Percentiles rank a stretch among this genome's conserved stretches.
These are phyloP conservation scores for Tetrapisispora namnaoensis DNA, from an alignment of 805 yeast species.

Conservation along the genomic window DNA sequence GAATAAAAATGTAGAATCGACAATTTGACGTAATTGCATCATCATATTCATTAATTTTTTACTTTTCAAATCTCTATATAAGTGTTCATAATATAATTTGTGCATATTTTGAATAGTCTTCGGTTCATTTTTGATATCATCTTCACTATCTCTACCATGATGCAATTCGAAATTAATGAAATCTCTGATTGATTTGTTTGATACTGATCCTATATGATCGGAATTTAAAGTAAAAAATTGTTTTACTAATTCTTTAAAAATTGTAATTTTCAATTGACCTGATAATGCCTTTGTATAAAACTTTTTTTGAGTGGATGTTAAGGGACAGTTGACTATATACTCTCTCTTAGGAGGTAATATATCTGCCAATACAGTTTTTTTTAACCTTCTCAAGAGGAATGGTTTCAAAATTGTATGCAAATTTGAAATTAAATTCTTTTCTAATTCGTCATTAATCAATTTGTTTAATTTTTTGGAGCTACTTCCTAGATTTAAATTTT, in stretches of 20 bases:
- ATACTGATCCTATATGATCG: slow-evolving; percentile 22
- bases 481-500: slow-evolving; percentile 37
- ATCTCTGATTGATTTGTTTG: slow-evolving; percentile 31
- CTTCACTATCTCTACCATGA: slow-evolving; percentile 2
- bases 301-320: slow-evolving; percentile 54
- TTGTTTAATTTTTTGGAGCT: slow-evolving; percentile 26
- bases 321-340: slow-evolving; percentile 64
- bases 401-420: slow-evolving; percentile 86
- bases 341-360: slow-evolving; percentile 84
- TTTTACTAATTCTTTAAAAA: slow-evolving; percentile 39
- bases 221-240: slow-evolving; percentile 42
- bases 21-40: slow-evolving; percentile 78
- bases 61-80: slow-evolving; percentile 35
- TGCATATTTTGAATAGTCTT: slow-evolving; percentile 19
- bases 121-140: slow-evolving; percentile 4
- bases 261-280: slow-evolving; percentile 35
- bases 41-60: slow-evolving; percentile 55
- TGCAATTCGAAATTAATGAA: slow-evolving; percentile 34
- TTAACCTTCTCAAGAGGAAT: slow-evolving; percentile 72
- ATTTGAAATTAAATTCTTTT: slow-evolving; percentile 57
- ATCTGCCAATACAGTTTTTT: slow-evolving; percentile 54
- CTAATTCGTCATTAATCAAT: slow-evolving; percentile 47
- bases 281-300: slow-evolving; percentile 47
- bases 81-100: slow-evolving; percentile 22
- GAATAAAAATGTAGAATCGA: slow-evolving; percentile 78